Percentiles rank a stretch among this genome's conserved stretches.
These are phyloP conservation scores for Aspergillus pseudoterreus DNA, from an alignment of 2,329 filamentous ascomycete species.

Conservation along the genomic window DNA sequence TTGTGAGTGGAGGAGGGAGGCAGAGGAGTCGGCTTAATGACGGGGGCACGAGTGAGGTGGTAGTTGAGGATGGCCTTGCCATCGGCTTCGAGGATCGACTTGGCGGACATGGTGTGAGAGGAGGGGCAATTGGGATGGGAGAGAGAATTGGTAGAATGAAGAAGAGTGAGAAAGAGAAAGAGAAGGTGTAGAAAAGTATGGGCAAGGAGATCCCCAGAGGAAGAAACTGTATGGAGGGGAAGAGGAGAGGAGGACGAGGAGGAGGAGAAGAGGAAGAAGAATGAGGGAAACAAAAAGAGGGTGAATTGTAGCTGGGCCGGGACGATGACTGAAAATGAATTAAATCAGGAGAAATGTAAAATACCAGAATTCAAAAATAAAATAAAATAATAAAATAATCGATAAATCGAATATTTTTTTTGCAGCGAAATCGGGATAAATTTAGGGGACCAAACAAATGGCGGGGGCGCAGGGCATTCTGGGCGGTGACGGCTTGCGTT, in stretches of 20 bases:
- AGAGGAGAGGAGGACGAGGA: conserved; percentile 3
- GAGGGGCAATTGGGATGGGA: conserved; percentile 1
- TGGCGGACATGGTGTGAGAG: conserved; percentile 70
- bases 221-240: conserved; percentile 7
- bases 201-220: conserved; percentile 14
- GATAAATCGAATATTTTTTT: no score
- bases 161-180: conserved; percentile 4
- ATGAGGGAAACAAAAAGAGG: not conserved
- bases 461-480: no score
- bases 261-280: conserved; percentile 6
- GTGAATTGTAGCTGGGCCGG: not conserved
- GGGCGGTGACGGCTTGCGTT: conserved; percentile 1
- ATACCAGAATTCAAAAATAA: no score
- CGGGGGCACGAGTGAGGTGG: conserved; percentile 93
- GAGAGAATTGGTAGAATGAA: conserved; percentile 1
- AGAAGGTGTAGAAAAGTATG: conserved; percentile 5
- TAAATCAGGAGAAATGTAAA: no score
- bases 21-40: conserved; percentile 97
- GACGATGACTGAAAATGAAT: not conserved
- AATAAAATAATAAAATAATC: no score
- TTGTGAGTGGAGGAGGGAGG: conserved; percentile 83
- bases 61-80: conserved; percentile 99
- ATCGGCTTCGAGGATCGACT: conserved; percentile 97
- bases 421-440: no score
- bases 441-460: no score